These are phyloP conservation scores for Blepharisma japonicum DNA, from an alignment of 73 alveolate genomes.

Conservation along the genomic window DNA sequence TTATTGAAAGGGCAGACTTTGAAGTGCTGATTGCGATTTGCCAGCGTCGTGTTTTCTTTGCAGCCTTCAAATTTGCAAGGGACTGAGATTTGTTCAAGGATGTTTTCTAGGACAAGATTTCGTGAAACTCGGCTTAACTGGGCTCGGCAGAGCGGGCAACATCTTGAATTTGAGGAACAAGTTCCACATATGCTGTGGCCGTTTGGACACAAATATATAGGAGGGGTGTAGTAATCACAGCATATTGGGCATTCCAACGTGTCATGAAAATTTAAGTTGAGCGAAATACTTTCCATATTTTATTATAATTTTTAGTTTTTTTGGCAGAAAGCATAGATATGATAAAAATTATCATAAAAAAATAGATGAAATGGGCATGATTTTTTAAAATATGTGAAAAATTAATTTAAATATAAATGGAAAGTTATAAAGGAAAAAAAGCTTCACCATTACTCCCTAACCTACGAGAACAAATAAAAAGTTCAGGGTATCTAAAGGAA, in stretches of 20 bases:
- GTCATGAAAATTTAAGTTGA: not conserved
- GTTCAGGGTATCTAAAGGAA: too few relatives aligned
- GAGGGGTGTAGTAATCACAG: conserved; percentile 13
- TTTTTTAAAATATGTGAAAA: too few relatives aligned
- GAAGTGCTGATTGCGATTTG: not conserved
- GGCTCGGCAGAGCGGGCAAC: conserved; percentile 12
- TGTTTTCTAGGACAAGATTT: not conserved
- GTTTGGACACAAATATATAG: not conserved
- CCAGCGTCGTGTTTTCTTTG: not conserved
- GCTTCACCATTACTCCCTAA: too few relatives aligned
- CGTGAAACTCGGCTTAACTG: not conserved
- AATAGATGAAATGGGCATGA: too few relatives aligned
- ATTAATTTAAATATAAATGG: too few relatives aligned
- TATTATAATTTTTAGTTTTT: not conserved
- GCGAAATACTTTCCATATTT: not conserved
- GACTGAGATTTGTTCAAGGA: not conserved
- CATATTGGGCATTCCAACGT: not conserved
- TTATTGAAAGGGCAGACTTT: conserved; percentile 3
- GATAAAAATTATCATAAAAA: too few relatives aligned
- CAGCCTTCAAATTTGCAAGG: conserved; percentile 3
- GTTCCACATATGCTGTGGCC: not conserved
- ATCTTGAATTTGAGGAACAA: not conserved
- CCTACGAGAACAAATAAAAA: too few relatives aligned
- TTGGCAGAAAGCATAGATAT: too few relatives aligned
- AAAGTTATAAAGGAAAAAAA: too few relatives aligned